A percentile compares a stretch with the other conserved stretches of the same genome.
Evolutionary conservation across 345 rosid genomes (phyloP).

Genomic region (Acer saccharum): DNA sequence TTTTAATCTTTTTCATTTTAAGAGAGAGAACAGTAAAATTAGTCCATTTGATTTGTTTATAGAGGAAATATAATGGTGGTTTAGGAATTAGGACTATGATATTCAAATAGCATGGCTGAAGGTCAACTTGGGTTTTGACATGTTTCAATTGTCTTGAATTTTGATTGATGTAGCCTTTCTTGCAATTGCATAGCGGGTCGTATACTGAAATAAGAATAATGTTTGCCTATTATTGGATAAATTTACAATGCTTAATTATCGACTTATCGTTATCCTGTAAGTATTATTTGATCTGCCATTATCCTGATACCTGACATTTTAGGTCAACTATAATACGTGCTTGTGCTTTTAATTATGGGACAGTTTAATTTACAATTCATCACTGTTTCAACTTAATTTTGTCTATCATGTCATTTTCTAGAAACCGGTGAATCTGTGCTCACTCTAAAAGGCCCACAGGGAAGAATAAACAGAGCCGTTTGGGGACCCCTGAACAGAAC

Average conservation of each 20-base stretch:
- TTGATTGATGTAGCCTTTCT: not conserved
- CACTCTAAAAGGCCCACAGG: constrained; percentile 66
- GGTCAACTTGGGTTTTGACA: not conserved
- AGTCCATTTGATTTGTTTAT: not conserved
- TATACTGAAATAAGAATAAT: not conserved
- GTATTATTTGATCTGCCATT: not conserved
- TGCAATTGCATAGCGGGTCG: not conserved
- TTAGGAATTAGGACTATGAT: not conserved
- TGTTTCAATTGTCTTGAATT: no score
- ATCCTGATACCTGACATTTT: not conserved
- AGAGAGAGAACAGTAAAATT: not conserved
- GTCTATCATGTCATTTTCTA: constrained; percentile 25
- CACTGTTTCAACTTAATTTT: not conserved
- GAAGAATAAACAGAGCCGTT: constrained; percentile 87
- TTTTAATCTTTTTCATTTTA: no score
- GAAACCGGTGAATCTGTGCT: constrained; percentile 72
- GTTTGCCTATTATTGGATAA: not conserved
- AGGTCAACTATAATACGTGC: not conserved
- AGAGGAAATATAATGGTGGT: not conserved
- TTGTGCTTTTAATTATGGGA: not conserved
- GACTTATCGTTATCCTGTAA: not conserved
- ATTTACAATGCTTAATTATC: not conserved
- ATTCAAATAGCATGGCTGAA: not conserved
- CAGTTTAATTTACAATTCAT: not conserved
- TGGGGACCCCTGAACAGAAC: constrained; percentile 93